A percentile compares a stretch with the other conserved stretches of the same genome.
phyloP scores from a whole-genome alignment of 2,329 filamentous ascomycete species.

The Tolypocladium ophioglossoides region DNA sequence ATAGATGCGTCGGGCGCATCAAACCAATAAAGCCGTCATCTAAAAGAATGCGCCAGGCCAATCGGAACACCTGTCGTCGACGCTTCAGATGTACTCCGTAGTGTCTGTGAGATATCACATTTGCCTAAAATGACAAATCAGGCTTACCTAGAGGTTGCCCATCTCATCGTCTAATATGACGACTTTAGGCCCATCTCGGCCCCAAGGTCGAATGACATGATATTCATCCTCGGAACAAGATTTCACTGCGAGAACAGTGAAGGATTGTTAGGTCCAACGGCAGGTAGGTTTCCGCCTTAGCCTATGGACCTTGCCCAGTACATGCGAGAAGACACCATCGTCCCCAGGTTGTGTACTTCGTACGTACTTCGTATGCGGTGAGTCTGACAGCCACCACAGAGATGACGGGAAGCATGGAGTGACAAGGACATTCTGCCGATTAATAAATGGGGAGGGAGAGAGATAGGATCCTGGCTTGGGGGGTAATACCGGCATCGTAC shows the following conservation, averaged over 20 bases:
- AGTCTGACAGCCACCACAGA: background rate
- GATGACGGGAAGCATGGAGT: background rate
- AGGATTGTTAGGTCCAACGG: background rate
- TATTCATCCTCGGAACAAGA: too few species aligned
- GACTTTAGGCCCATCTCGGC: background rate
- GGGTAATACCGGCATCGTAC: too few species aligned
- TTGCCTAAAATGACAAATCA: slow-evolving; percentile 7
- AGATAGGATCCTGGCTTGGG: background rate
- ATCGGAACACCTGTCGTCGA: background rate
- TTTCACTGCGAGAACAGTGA: background rate
- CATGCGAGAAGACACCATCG: background rate
- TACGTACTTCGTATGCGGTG: background rate
- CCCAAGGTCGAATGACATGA: background rate
- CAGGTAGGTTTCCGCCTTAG: background rate
- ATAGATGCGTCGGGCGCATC: background rate
- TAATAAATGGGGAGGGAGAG: background rate
- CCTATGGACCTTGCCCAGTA: background rate
- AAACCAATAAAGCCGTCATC: background rate
- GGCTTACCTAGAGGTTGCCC: background rate
- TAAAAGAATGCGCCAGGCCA: background rate
- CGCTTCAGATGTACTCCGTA: slow-evolving; percentile 1
- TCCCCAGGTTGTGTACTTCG: background rate
- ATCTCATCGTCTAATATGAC: slow-evolving; percentile 1
- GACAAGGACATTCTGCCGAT: background rate
- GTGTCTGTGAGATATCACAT: slow-evolving; percentile 7